Percentiles rank a stretch among this genome's conserved stretches.
phyloP scores from a whole-genome alignment of 306 rosid genomes.

The Abrus precatorius region DNA sequence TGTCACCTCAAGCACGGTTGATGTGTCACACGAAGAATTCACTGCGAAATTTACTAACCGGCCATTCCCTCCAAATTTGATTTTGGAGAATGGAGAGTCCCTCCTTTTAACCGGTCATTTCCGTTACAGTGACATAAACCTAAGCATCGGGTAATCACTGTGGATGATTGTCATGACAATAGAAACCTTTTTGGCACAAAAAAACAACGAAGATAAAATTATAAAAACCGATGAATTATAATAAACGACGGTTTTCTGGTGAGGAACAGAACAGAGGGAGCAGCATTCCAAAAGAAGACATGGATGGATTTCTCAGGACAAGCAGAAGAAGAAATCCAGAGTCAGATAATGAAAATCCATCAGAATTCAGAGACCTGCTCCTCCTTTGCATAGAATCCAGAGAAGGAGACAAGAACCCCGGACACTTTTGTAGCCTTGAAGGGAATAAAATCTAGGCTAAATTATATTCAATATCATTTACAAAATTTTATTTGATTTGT shows the following conservation, averaged over 20 bases:
- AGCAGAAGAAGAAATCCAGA: conserved; percentile 52
- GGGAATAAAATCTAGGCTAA: not conserved
- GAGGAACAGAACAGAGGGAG: conserved; percentile 28
- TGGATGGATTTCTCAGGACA: conserved; percentile 51
- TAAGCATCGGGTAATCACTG: not conserved
- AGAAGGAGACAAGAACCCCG: conserved; percentile 3
- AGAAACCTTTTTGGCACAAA: conserved; percentile 26
- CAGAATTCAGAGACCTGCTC: not conserved
- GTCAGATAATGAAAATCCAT: conserved; percentile 39
- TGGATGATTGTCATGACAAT: not conserved
- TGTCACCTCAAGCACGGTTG: not conserved
- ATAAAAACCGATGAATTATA: conserved; percentile 4
- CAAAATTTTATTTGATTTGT: too few relatives aligned
- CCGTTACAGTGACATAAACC: not conserved
- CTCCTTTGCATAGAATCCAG: not conserved
- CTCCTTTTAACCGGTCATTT: conserved; percentile 47
- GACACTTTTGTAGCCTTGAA: not conserved
- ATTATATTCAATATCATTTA: too few relatives aligned
- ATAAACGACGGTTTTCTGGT: conserved; percentile 49
- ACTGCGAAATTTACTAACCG: not conserved
- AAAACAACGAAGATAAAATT: not conserved
- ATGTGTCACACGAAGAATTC: not conserved
- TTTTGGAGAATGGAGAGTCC: not conserved
- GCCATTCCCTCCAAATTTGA: not conserved
- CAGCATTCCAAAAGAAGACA: not conserved